These are phyloP conservation scores for Bipolaris zeicola DNA, from an alignment of 2,329 filamentous ascomycete genomes.

Conservation along the genomic window DNA sequence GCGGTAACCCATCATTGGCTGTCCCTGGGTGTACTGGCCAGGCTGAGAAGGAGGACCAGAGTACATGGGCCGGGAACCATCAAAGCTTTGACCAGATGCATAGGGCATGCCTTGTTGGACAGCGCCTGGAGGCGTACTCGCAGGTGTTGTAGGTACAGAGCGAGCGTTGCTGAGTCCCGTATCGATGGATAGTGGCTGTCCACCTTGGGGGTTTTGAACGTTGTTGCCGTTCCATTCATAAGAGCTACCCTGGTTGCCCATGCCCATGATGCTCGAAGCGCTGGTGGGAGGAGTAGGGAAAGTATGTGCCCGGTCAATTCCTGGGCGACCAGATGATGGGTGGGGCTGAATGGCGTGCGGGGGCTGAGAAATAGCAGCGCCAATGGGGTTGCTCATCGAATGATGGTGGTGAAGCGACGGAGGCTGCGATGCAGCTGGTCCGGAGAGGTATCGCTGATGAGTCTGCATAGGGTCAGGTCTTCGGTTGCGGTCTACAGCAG, in stretches of 20 bases:
- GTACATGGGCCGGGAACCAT: slow-evolving; percentile 79
- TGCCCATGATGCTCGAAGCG: slow-evolving; percentile 81
- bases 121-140: slow-evolving; percentile 83
- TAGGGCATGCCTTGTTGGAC: slow-evolving; percentile 83
- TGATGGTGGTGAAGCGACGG: slow-evolving; percentile 75
- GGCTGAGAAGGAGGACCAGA: slow-evolving; percentile 69
- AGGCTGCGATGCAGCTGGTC: slow-evolving; percentile 62
- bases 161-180: slow-evolving; percentile 77
- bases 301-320: slow-evolving; percentile 79
- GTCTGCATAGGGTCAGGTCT: slow-evolving; percentile 50
- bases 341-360: slow-evolving; percentile 67
- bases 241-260: slow-evolving; percentile 72
- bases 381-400: slow-evolving; percentile 66
- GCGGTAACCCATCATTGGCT: slow-evolving; percentile 68
- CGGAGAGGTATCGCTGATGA: slow-evolving; percentile 62
- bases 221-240: slow-evolving; percentile 74
- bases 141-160: slow-evolving; percentile 89
- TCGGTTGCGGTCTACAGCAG: slow-evolving; percentile 69
- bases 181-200: slow-evolving; percentile 80
- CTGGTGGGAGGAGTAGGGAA: slow-evolving; percentile 94
- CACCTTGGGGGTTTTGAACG: slow-evolving; percentile 58
- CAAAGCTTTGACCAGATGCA: slow-evolving; percentile 72
- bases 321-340: slow-evolving; percentile 66
- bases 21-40: slow-evolving; percentile 70
- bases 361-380: slow-evolving; percentile 68